phyloP scores from a whole-genome alignment of 2,329 filamentous ascomycete genomes.

The Phaeoacremonium minimum region DNA sequence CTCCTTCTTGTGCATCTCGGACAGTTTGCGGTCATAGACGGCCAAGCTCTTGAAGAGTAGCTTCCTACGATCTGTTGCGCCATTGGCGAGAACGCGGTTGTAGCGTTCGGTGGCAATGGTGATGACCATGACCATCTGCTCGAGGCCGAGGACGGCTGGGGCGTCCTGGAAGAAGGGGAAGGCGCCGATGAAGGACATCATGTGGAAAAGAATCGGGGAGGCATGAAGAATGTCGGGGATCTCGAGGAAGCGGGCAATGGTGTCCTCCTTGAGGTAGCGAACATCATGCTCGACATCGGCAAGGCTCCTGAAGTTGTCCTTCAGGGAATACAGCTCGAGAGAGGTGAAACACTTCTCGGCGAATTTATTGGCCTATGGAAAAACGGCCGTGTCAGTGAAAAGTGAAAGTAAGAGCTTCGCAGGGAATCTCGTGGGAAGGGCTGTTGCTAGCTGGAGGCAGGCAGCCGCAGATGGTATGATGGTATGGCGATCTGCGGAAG shows the following conservation, averaged over 20 bases:
- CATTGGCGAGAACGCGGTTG: conserved; percentile 55
- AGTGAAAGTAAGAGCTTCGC: background rate
- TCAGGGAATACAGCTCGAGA: conserved; percentile 69
- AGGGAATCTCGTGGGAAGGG: background rate
- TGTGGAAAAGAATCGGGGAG: conserved; percentile 66
- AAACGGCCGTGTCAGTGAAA: conserved; percentile 4
- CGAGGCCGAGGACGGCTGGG: conserved; percentile 64
- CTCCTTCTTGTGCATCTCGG: conserved; percentile 21
- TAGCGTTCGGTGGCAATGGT: conserved; percentile 70
- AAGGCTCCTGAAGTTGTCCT: conserved; percentile 67
- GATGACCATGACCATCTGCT: conserved; percentile 68
- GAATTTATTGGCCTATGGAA: conserved; percentile 53
- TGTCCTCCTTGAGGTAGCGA: conserved; percentile 66
- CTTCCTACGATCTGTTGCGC: conserved; percentile 54
- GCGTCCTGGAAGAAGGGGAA: conserved; percentile 71
- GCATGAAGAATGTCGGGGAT: conserved; percentile 66
- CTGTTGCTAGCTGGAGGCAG: background rate
- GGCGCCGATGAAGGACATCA: conserved; percentile 66
- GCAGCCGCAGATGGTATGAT: background rate
- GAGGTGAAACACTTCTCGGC: conserved; percentile 67
- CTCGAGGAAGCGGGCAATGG: conserved; percentile 67
- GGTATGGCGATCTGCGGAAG: too few species aligned
- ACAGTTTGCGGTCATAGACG: conserved; percentile 60
- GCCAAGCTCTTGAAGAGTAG: conserved; percentile 69
- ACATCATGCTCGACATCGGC: conserved; percentile 60